Conservation (phyloP, 1,284 basidiomycete genomes). For the Ustilago curta region DNA sequence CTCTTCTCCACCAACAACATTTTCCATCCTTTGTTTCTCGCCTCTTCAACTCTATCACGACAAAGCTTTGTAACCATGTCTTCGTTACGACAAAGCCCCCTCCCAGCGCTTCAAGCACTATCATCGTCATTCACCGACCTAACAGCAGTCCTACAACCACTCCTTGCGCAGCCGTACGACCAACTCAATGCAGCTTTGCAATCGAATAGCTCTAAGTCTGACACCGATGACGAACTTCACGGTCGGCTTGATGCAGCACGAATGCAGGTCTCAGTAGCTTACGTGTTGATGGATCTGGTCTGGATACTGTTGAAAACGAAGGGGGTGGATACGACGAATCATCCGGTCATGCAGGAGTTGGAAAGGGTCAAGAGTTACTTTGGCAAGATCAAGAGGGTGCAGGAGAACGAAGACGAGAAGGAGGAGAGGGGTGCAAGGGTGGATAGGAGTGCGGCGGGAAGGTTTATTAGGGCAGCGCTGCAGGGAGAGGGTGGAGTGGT, state of each 20-base stretch:
- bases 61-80: slow-evolving; percentile 36
- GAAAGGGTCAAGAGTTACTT: slow-evolving; percentile 61
- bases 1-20: slow-evolving; percentile 20
- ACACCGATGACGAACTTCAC: slow-evolving; percentile 33
- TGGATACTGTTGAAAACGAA: slow-evolving; percentile 61
- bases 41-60: not conserved
- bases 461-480: slow-evolving; percentile 51
- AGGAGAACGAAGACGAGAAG: slow-evolving; percentile 38
- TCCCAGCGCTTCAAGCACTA: slow-evolving; percentile 37
- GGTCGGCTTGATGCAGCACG: slow-evolving; percentile 56
- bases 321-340: slow-evolving; percentile 50
- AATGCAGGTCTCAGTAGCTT: slow-evolving; percentile 53
- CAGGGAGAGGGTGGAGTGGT: slow-evolving; percentile 16
- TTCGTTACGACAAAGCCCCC: slow-evolving; percentile 35
- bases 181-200: slow-evolving; percentile 33
- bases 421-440: slow-evolving; percentile 17
- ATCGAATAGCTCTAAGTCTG: slow-evolving; percentile 13
- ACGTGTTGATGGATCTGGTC: slow-evolving; percentile 58
- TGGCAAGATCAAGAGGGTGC: slow-evolving; percentile 52
- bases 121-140: slow-evolving; percentile 35
- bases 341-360: slow-evolving; percentile 56
- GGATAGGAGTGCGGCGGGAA: slow-evolving; percentile 47
- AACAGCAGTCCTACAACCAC: slow-evolving; percentile 21
- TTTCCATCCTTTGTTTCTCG: not conserved
- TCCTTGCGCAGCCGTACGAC: slow-evolving; percentile 36